phyloP scores from a whole-genome alignment of 371 early-diverging fungal genomes.

The Coemansia sp. region DNA sequence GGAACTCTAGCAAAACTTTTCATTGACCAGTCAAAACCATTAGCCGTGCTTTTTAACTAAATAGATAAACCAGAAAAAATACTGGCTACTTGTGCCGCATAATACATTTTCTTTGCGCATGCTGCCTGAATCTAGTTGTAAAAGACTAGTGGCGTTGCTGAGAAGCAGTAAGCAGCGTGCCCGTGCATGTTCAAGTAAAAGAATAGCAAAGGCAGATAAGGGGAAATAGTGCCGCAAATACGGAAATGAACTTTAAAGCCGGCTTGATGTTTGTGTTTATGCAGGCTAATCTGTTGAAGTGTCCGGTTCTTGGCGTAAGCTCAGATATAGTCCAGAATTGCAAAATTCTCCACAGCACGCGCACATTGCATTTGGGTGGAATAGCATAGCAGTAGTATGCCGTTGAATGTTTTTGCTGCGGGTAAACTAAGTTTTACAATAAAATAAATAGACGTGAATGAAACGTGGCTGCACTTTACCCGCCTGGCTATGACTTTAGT shows the following conservation, averaged over 20 bases:
- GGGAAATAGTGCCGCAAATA: too few species aligned
- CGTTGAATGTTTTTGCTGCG: neutral
- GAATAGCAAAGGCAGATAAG: neutral
- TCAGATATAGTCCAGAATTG: neutral
- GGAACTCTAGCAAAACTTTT: neutral
- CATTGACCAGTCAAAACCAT: neutral
- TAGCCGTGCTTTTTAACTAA: neutral
- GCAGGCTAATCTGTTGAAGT: neutral
- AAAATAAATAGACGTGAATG: constrained; percentile 1
- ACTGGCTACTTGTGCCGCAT: neutral
- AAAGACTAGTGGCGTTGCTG: neutral
- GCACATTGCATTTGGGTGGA: neutral
- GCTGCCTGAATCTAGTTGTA: neutral
- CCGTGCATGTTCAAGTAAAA: neutral
- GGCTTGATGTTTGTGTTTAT: neutral
- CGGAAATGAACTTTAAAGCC: neutral
- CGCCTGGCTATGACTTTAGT: neutral
- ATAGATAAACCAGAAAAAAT: neutral
- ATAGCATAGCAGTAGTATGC: neutral
- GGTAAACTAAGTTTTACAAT: neutral
- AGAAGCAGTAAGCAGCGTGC: constrained; percentile 1
- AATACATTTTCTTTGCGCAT: neutral
- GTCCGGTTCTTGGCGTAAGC: neutral
- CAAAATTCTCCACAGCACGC: neutral
- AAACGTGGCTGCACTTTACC: constrained; percentile 2